Evolutionary conservation across 2,329 filamentous ascomycete genomes (phyloP).

Genomic region (Ceratocystis colombiana): DNA sequence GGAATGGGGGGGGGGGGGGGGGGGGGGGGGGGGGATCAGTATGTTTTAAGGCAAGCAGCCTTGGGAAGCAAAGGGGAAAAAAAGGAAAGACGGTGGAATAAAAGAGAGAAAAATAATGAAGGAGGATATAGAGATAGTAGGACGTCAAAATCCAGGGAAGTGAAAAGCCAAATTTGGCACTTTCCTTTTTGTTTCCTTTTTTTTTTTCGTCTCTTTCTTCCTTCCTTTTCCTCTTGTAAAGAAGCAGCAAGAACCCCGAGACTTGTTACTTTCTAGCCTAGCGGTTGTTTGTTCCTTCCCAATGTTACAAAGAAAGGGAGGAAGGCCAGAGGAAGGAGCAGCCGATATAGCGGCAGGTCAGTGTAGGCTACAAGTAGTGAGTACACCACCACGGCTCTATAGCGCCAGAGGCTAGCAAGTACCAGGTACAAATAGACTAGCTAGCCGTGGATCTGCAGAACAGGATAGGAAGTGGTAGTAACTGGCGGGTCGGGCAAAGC

Average conservation of each 20-base stretch:
- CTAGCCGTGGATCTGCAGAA: neutral
- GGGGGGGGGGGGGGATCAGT: neutral
- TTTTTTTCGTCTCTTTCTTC: neutral
- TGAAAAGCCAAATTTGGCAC: neutral
- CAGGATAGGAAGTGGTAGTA: neutral
- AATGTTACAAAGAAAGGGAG: neutral
- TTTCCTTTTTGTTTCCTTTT: constrained; percentile 1
- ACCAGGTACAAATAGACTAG: neutral
- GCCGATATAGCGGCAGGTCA: neutral
- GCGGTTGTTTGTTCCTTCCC: constrained; percentile 1
- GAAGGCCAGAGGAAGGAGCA: neutral
- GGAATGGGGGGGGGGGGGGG: neutral
- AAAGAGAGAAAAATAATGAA: neutral
- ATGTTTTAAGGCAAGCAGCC: too few species aligned
- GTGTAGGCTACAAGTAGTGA: neutral
- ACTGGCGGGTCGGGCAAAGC: neutral
- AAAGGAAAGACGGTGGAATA: neutral
- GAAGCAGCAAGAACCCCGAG: constrained; percentile 9
- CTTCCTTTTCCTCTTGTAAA: neutral
- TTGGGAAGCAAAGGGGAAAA: neutral
- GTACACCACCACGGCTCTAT: too few species aligned
- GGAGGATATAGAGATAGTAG: neutral
- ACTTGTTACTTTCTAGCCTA: neutral
- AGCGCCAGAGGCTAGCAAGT: too few species aligned
- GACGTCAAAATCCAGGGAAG: constrained; percentile 6